Percentiles rank a stretch among this genome's conserved stretches.
Evolutionary conservation across 2,329 filamentous ascomycete species (phyloP).

Genomic region (Pseudopithomyces maydicus): DNA sequence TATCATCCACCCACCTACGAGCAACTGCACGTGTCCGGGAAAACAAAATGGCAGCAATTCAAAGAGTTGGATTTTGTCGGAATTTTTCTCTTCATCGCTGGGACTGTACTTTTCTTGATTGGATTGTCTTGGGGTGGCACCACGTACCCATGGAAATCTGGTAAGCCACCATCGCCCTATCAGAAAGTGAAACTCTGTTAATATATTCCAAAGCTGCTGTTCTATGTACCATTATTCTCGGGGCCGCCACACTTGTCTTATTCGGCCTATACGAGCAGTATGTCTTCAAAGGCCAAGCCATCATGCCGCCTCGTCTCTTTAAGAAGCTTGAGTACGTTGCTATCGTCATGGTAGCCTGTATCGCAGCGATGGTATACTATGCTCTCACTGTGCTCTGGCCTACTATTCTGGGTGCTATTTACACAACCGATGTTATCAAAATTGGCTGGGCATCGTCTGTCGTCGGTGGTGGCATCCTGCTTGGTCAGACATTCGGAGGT

Average conservation of each 20-base stretch:
- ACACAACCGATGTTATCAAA: constrained; percentile 31
- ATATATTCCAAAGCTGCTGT: constrained; percentile 21
- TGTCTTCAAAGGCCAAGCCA: constrained; percentile 35
- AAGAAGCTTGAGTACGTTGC: constrained; percentile 34
- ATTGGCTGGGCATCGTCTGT: constrained; percentile 38
- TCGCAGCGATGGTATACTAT: constrained; percentile 41
- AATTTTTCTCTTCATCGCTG: constrained; percentile 51
- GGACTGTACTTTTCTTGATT: constrained; percentile 51
- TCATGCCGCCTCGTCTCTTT: constrained; percentile 41
- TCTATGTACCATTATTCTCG: constrained; percentile 22
- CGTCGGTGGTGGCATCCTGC: constrained; percentile 38
- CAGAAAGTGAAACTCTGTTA: not conserved
- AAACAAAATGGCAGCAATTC: constrained; percentile 30
- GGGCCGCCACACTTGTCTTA: constrained; percentile 27
- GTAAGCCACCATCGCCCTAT: not conserved
- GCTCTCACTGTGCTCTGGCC: constrained; percentile 40
- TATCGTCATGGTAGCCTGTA: constrained; percentile 32
- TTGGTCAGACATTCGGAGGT: constrained; percentile 38
- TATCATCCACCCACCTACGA: constrained; percentile 54
- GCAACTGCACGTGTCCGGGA: constrained; percentile 44
- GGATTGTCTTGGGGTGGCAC: constrained; percentile 52
- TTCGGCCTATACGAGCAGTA: constrained; percentile 30
- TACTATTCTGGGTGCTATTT: constrained; percentile 33
- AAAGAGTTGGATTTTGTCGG: constrained; percentile 51
- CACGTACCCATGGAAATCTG: constrained; percentile 31